Conservation (phyloP, 1,284 basidiomycete species). For the Malassezia sp. region DNA sequence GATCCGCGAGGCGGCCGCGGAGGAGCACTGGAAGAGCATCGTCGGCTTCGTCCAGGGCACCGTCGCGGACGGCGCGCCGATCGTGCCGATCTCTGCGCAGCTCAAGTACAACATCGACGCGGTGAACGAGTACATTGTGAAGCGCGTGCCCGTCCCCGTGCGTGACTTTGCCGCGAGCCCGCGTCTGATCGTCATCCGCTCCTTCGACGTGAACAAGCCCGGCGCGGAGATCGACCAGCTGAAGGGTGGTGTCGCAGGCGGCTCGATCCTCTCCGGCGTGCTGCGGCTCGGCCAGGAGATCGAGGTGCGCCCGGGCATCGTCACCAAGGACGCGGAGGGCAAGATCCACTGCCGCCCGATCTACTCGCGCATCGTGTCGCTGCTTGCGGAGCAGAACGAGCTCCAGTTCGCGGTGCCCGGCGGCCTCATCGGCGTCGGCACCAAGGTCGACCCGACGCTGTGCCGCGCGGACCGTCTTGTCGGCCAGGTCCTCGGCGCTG, state of each 20-base stretch:
- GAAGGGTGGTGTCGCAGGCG: conserved; percentile 95
- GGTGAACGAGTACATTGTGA: conserved; percentile 98
- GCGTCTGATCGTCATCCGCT: conserved; percentile 91
- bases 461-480: conserved; percentile 93
- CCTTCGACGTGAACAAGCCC: conserved; percentile 99
- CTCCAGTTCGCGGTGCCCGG: conserved; percentile 92
- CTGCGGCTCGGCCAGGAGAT: conserved; percentile 82
- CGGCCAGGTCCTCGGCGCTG: conserved; percentile 86
- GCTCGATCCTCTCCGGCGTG: conserved; percentile 85
- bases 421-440: conserved; percentile 94
- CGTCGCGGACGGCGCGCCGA: conserved; percentile 88
- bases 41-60: conserved; percentile 54
- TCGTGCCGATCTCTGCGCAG: conserved; percentile 96
- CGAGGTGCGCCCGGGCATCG: conserved; percentile 92
- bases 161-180: conserved; percentile 87
- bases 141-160: conserved; percentile 82
- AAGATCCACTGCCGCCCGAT: conserved; percentile 86
- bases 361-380: conserved; percentile 75
- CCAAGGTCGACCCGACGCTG: conserved; percentile 86
- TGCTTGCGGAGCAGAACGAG: conserved; percentile 89
- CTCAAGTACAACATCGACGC: conserved; percentile 98
- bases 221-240: conserved; percentile 92
- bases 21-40: conserved; percentile 45
- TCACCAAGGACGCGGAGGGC: conserved; percentile 85
- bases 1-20: conserved; percentile 42